Percentiles rank a stretch among this genome's conserved stretches.
These are phyloP conservation scores for Linnemannia elongata DNA, from an alignment of 192 early-diverging fungal species.

Conservation along the genomic window DNA sequence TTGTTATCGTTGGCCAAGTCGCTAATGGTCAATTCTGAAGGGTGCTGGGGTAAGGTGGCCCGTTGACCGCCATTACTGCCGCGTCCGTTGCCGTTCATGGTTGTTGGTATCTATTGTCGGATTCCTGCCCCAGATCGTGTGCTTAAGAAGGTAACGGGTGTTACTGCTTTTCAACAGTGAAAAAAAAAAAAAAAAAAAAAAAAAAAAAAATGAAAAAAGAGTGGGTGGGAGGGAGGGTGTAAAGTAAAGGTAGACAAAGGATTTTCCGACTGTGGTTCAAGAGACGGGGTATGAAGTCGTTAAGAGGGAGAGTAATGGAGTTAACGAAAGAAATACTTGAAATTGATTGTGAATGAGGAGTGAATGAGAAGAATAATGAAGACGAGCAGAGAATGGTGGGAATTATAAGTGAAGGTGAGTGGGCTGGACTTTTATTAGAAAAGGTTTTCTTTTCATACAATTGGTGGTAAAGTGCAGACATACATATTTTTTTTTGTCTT, in stretches of 20 bases:
- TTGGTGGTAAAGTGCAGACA: not conserved
- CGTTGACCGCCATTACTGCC: not conserved
- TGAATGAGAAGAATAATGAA: not conserved
- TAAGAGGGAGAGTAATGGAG: not conserved
- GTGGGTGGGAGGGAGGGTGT: not conserved
- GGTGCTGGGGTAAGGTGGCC: constrained; percentile 6
- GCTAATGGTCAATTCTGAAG: constrained; percentile 24
- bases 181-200: not conserved
- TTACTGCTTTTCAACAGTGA: too few species aligned
- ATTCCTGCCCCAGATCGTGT: not conserved
- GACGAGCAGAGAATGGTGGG: constrained; percentile 6
- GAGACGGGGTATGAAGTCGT: not conserved
- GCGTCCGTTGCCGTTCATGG: not conserved
- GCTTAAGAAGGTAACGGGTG: not conserved
- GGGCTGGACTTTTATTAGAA: not conserved
- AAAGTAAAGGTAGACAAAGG: not conserved
- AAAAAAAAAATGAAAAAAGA: not conserved
- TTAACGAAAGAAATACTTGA: not conserved
- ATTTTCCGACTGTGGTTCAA: not conserved
- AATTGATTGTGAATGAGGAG: not conserved
- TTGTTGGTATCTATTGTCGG: not conserved
- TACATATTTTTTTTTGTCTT: not conserved
- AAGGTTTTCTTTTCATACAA: not conserved
- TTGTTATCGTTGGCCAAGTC: not conserved
- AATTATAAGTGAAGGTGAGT: not conserved